phyloP scores from a whole-genome alignment of 23 red algal species.

The Gracilaria domingensis region DNA sequence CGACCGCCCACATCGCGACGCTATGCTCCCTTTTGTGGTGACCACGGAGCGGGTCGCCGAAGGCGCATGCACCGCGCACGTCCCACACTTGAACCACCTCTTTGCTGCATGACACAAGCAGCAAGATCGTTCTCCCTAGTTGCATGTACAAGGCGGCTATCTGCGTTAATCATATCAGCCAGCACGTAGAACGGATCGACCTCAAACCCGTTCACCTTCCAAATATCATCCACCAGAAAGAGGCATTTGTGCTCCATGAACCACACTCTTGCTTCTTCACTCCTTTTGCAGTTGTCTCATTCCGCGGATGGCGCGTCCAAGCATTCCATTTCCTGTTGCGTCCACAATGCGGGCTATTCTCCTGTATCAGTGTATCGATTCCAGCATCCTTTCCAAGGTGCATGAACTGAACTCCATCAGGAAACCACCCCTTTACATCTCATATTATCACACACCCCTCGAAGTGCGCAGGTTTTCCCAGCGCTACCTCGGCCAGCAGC shows the following conservation, averaged over 20 bases:
- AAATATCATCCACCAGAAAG: constrained; percentile 13
- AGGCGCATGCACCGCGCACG: no score
- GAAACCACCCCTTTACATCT: background rate
- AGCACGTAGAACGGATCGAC: background rate
- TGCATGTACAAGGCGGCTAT: background rate
- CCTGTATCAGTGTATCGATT: background rate
- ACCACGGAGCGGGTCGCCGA: no score
- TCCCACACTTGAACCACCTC: no score
- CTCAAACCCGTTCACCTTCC: background rate
- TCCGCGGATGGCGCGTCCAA: background rate
- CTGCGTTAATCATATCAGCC: background rate
- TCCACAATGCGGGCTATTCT: background rate
- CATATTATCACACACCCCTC: background rate
- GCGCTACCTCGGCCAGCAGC: background rate
- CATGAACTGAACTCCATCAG: background rate
- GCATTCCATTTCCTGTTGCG: background rate
- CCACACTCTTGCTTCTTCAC: background rate
- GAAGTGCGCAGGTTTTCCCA: constrained; percentile 2
- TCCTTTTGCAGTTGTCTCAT: background rate
- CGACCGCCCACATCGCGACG: background rate
- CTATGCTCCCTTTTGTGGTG: no score
- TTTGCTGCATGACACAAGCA: no score
- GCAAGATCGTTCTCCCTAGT: background rate
- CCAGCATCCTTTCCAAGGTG: background rate
- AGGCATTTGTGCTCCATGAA: constrained; percentile 5